Evolutionary conservation across 23 red algal species (phyloP).

Genomic region (Gracilaria domingensis): DNA sequence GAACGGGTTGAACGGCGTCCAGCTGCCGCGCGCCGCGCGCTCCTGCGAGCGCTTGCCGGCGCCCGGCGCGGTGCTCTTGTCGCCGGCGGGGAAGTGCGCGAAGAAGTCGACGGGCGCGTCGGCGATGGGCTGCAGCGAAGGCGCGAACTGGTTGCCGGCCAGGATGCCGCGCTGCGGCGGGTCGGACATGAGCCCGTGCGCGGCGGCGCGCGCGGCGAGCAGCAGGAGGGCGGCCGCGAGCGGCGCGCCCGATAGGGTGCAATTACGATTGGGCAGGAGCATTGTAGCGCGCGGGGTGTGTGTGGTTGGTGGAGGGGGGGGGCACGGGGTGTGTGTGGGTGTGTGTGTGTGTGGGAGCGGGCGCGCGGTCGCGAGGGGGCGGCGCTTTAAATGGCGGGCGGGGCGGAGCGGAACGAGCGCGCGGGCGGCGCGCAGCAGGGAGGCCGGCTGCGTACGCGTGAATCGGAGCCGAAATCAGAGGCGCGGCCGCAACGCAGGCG

Average conservation of each 20-base stretch:
- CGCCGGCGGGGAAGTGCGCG: slow-evolving; percentile 68
- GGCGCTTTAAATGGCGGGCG: no score
- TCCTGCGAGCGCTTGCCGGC: slow-evolving; percentile 47
- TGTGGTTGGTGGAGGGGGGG: no score
- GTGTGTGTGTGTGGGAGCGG: no score
- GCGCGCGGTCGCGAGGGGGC: no score
- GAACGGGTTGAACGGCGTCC: slow-evolving; percentile 64
- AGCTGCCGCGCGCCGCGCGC: slow-evolving; percentile 13
- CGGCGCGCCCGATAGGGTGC: no score
- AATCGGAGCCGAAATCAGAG: no score
- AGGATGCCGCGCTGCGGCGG: slow-evolving; percentile 50
- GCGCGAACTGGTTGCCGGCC: slow-evolving; percentile 20
- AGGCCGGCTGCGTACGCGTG: no score
- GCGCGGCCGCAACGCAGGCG: not conserved
- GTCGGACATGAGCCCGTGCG: slow-evolving; percentile 30
- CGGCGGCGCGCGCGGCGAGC: not conserved
- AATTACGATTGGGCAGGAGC: no score
- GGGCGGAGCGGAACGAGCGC: not conserved
- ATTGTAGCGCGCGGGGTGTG: no score
- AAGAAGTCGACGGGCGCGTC: slow-evolving; percentile 33
- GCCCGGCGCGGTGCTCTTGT: slow-evolving; percentile 42
- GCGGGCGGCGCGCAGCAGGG: not conserved
- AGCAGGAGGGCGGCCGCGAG: not conserved
- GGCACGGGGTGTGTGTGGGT: no score
- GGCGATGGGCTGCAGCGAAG: not conserved